Percentiles rank a stretch among this genome's conserved stretches.
These are phyloP conservation scores for Hibiscus tridactylites DNA, from an alignment of 345 rosid species.

Conservation along the genomic window DNA sequence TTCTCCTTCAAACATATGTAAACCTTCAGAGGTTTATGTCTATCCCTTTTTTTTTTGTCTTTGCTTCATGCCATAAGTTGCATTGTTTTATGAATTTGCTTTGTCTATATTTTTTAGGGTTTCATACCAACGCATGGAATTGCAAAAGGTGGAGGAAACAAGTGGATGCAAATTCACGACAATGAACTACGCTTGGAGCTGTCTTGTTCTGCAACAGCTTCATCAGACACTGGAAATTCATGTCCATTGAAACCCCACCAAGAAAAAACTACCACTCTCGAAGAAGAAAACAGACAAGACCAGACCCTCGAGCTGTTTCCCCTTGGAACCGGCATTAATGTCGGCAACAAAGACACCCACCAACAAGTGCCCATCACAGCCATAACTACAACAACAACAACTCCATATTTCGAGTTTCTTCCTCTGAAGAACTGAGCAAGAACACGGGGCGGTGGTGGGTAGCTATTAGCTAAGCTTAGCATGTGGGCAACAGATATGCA, in stretches of 20 bases:
- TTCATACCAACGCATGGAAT: slow-evolving; percentile 14
- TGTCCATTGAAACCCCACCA: slow-evolving; percentile 8
- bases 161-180: slow-evolving; percentile 24
- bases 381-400: slow-evolving; percentile 14
- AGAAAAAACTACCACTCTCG: slow-evolving; percentile 9
- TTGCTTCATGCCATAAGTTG: slow-evolving; percentile 18
- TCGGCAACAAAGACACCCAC: slow-evolving; percentile 20
- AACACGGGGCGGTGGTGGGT: not conserved
- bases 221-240: slow-evolving; percentile 1
- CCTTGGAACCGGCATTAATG: slow-evolving; percentile 15
- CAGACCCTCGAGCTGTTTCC: slow-evolving; percentile 59
- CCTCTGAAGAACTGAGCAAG: slow-evolving; percentile 45
- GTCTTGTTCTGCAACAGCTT: slow-evolving; percentile 4
- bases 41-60: not conserved
- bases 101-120: slow-evolving; percentile 9
- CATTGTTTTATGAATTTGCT: slow-evolving; percentile 6
- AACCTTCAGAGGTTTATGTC: slow-evolving; percentile 29
- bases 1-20: slow-evolving; percentile 20
- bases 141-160: slow-evolving; percentile 15
- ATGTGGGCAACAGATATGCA: slow-evolving; percentile 35
- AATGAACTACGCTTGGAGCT: slow-evolving; percentile 20
- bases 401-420: slow-evolving; percentile 51
- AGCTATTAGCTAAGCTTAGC: slow-evolving; percentile 10
- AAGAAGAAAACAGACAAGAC: slow-evolving; percentile 25
- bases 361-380: slow-evolving; percentile 14